Percentiles rank a stretch among this genome's conserved stretches.
Evolutionary conservation across 1,284 basidiomycete genomes (phyloP).

Genomic region (Tausonia pullulans): DNA sequence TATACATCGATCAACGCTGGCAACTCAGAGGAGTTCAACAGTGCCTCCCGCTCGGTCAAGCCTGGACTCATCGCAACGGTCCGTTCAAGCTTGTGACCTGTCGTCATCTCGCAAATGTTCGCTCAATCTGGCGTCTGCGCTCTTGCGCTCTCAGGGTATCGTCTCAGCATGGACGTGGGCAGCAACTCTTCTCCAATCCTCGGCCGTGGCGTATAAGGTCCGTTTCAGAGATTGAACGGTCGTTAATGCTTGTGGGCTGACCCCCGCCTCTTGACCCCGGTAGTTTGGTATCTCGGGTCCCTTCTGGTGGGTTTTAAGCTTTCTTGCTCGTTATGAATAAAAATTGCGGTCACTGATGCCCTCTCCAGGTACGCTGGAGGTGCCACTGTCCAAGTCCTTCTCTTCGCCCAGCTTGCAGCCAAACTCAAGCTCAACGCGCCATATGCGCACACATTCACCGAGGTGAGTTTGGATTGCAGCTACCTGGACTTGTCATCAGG

Average conservation of each 20-base stretch:
- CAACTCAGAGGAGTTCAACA: constrained; percentile 62
- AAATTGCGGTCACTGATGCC: not conserved
- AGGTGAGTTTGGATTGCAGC: not conserved
- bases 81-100: not conserved
- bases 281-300: not conserved
- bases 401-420: constrained; percentile 43
- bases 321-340: not conserved
- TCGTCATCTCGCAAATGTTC: constrained; percentile 28
- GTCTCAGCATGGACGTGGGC: constrained; percentile 45
- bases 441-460: constrained; percentile 34
- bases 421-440: constrained; percentile 48
- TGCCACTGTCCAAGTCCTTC: constrained; percentile 31
- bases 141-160: constrained; percentile 9
- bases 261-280: not conserved
- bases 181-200: constrained; percentile 37
- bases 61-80: constrained; percentile 83
- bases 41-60: constrained; percentile 67
- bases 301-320: constrained; percentile 1
- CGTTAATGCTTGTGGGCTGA: constrained; percentile 24
- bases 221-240: constrained; percentile 47
- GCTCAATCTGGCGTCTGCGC: not conserved
- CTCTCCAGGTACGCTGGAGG: constrained; percentile 45
- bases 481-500: not conserved
- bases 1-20: constrained; percentile 30
- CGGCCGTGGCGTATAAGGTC: constrained; percentile 62